These are phyloP conservation scores for maize (Zea mays) DNA, from an alignment of 176 grass and related monocot species.

Conservation along the genomic window Zm-B73-REFERENCE-NAM-5.0 NC_050100.1:197910501-197911000, in stretches of 20 bases:
- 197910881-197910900: conserved; percentile 74
- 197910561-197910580: background rate
- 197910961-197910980: conserved; percentile 58
- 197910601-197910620: conserved; percentile 57
- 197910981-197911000: background rate
- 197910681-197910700: conserved; percentile 62
- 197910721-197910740: conserved; percentile 81
- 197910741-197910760: conserved; percentile 40
- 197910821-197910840: background rate
- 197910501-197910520: background rate
- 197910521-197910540: background rate
- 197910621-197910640: conserved; percentile 81
- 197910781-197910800: no score
- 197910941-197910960: conserved; percentile 55
- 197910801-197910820: no score
- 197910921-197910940: conserved; percentile 75
- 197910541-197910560: background rate
- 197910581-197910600: conserved; percentile 65
- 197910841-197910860: conserved; percentile 15
- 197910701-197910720: conserved; percentile 80
- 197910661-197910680: conserved; percentile 81
- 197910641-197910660: conserved; percentile 72
- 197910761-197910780: background rate
- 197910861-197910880: conserved; percentile 74
- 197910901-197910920: conserved; percentile 88